Conservation (phyloP, 2,329 filamentous ascomycete genomes). For the Fusarium sp. region DNA sequence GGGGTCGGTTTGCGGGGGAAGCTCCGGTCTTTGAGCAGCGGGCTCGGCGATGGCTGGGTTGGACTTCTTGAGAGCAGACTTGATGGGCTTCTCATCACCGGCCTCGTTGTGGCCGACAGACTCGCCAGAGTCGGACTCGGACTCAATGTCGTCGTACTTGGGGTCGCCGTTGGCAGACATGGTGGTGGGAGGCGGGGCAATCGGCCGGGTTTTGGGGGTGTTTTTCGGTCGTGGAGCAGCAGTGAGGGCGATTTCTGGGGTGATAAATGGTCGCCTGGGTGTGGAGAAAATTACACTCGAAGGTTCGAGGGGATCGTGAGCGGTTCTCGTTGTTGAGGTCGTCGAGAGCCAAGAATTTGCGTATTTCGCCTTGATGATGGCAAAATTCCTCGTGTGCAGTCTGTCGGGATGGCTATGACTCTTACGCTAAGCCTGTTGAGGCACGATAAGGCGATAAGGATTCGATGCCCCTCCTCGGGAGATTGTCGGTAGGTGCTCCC, state of each 20-base stretch:
- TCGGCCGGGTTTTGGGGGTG: slow-evolving; percentile 35
- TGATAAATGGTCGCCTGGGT: slow-evolving; percentile 24
- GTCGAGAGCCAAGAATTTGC: slow-evolving; percentile 38
- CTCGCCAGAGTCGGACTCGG: slow-evolving; percentile 76
- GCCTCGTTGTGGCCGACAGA: slow-evolving; percentile 70
- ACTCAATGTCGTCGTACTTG: slow-evolving; percentile 80
- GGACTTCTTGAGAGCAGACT: slow-evolving; percentile 88
- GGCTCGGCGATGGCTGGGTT: slow-evolving; percentile 66
- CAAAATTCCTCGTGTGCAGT: slow-evolving; percentile 59
- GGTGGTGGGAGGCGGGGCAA: slow-evolving; percentile 50
- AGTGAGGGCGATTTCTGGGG: slow-evolving; percentile 20
- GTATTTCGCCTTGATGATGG: slow-evolving; percentile 52
- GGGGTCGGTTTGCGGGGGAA: slow-evolving; percentile 93
- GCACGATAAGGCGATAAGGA: slow-evolving; percentile 55
- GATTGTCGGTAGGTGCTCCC: slow-evolving; percentile 40
- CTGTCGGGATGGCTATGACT: slow-evolving; percentile 51
- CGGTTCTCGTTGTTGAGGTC: slow-evolving; percentile 35
- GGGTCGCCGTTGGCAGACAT: slow-evolving; percentile 70
- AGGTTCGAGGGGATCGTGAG: slow-evolving; percentile 23
- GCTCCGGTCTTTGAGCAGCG: slow-evolving; percentile 63
- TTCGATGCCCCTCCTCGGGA: slow-evolving; percentile 50
- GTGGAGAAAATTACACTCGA: slow-evolving; percentile 38
- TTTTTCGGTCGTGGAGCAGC: slow-evolving; percentile 35
- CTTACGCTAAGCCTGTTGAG: slow-evolving; percentile 52
- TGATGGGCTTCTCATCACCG: slow-evolving; percentile 75